phyloP scores from a whole-genome alignment of 164 flowering plant species.

The Brasenia schreberi region DNA sequence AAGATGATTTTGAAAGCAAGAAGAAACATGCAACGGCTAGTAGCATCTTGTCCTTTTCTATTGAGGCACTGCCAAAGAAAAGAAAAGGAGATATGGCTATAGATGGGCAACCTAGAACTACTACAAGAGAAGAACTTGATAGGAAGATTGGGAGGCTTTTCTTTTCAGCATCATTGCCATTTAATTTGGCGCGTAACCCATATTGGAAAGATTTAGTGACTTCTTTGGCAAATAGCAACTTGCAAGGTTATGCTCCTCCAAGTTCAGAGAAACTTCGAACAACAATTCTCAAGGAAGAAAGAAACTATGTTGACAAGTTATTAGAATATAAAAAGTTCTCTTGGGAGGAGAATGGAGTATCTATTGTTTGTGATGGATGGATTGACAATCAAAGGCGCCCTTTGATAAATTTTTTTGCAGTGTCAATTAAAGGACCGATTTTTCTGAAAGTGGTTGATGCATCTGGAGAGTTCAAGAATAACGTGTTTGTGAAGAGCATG shows the following conservation, averaged over 20 bases:
- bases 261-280: neutral
- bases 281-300: neutral
- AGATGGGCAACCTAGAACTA: no score
- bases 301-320: neutral
- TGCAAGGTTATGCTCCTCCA: neutral
- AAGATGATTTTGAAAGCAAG: no score
- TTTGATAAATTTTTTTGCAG: conserved; percentile 9
- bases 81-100: no score
- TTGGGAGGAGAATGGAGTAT: neutral
- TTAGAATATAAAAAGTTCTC: neutral
- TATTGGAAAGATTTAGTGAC: no score
- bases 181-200: no score
- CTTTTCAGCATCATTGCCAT: no score
- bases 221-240: no score
- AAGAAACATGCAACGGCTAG: no score
- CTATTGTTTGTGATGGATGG: conserved; percentile 1
- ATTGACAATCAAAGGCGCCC: neutral
- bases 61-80: no score
- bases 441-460: conserved; percentile 14
- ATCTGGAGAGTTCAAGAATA: conserved; percentile 6
- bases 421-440: conserved; percentile 5
- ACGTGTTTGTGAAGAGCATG: conserved; percentile 3
- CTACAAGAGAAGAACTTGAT: no score
- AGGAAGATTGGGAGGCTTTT: no score
- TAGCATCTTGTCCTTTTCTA: no score